Base-by-base conservation (phyloP, 2,329 filamentous ascomycete genomes). In the Diaporthe caulivora region DNA sequence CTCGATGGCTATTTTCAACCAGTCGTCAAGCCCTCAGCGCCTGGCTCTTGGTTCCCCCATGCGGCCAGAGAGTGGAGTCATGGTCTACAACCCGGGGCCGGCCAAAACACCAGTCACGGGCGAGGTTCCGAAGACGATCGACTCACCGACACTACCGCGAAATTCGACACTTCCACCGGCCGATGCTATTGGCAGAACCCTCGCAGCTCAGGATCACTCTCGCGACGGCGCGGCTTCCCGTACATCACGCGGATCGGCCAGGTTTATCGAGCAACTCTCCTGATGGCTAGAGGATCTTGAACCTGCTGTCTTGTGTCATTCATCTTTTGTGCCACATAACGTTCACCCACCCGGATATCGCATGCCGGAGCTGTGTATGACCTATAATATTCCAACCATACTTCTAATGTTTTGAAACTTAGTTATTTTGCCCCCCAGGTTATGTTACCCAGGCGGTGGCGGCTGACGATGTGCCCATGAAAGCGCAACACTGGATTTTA, bases 71-170 rank as follows among this genome's bases (percentile, higher is more conserved):
- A 91, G 90, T 78, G 89, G 90, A 13, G 83, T 91, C 5, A 87
- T 88, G n/a, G 84, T 91, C 42, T 87, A 91, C 79, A 86, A 91
- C 75, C 87, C 89, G n/a, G 89, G 92, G n/a, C 92, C 92, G 21
- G 90, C 88, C 24, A 87, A 91, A 70, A 91, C 89, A 4, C 89
- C 92, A 1, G 83, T 92, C 21, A 88, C 89, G 72, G 65, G 73
- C 31, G 58, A 67, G 42, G 60, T 64, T 4, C 67, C 73, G 18
- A 75, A 44, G 24, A 65, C 64, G 10, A 49, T 75, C 21, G 71
- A 75, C 49, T 62, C 73, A 18, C 73, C 73, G 2, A 71, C 67
- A 10, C 58, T 75, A 6, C 71, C 73, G 37, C 73, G 60, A 11
- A 70, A 51, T 21, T 73, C 71, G 26, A 75, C 60, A 3, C 70